phyloP scores from a whole-genome alignment of 768 basidiomycete species.

The Grammothele lineata region DNA sequence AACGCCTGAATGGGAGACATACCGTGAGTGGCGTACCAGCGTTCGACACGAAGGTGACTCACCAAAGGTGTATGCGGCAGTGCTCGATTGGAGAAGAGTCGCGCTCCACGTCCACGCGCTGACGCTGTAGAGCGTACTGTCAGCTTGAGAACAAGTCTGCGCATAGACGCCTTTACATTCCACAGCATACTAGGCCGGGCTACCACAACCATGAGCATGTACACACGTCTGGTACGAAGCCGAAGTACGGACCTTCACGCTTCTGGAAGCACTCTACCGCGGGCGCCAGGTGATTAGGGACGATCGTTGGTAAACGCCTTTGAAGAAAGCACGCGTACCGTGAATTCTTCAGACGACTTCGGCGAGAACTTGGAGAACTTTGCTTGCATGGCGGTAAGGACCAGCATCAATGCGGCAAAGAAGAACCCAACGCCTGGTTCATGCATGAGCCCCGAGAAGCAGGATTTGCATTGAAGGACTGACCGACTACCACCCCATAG shows the following conservation, averaged over 20 bases:
- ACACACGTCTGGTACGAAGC: too few relatives aligned
- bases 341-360: slow-evolving; percentile 44
- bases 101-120: slow-evolving; percentile 59
- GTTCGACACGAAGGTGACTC: too few relatives aligned
- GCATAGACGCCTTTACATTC: too few relatives aligned
- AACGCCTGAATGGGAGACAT: slow-evolving; percentile 26
- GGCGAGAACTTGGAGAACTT: slow-evolving; percentile 45
- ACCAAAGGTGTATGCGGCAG: slow-evolving; percentile 48
- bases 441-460: not conserved
- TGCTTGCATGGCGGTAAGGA: slow-evolving; percentile 41
- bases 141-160: too few relatives aligned
- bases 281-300: not conserved
- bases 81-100: slow-evolving; percentile 50
- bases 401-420: slow-evolving; percentile 44
- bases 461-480: slow-evolving; percentile 4
- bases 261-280: slow-evolving; percentile 42
- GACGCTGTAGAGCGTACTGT: too few relatives aligned
- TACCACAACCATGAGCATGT: slow-evolving; percentile 10
- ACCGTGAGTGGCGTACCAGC: too few relatives aligned
- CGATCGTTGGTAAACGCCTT: not conserved
- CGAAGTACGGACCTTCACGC: slow-evolving; percentile 34
- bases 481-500: slow-evolving; percentile 47
- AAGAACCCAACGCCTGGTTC: slow-evolving; percentile 46
- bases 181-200: slow-evolving; percentile 48
- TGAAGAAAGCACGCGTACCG: slow-evolving; percentile 25